Base-by-base conservation (phyloP, 768 basidiomycete species). In the Phaeolepiota aurea region DNA sequence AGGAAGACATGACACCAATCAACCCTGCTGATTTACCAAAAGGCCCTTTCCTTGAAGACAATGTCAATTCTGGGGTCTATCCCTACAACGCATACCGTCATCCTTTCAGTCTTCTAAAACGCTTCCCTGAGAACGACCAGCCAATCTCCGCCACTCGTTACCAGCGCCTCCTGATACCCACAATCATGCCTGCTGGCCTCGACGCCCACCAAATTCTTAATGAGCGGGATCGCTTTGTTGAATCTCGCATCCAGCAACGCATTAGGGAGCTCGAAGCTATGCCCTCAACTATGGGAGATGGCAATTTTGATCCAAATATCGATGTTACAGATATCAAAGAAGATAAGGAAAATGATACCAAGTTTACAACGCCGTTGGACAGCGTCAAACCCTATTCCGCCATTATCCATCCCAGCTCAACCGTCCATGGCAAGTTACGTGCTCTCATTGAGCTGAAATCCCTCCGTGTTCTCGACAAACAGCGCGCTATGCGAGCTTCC, bases 391-490 rank as follows among this genome's bases (percentile, higher is more conserved):
- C 54, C 16, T 53, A 5, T 42, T 52, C 50, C 20, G 58, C 66
- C 40, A 63, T 66, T 42, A 61, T 74, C 14, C 74, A 81, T 46
- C 78, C 84, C 3, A 71, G 72, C 25, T 61, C 75, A n/a, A 73
- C 69, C 14, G 74, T 77, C 1, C 82, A 87, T 44, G 87, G 86
- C 25, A 93, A 93, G 57, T 67, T 97, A 7, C 82, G 83, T 23
- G 91, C 90, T 0, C 63, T 92, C 41, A 96, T 98, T 45, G 96
- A 98, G 62, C 80, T 97, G 56, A 96, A 93, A 57, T 77, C 81
- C 11, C 75, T 99, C 5, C 78, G 82, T 7, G 72, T 98, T 16
- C 73, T 94, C 16, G 88, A 93, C 44, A 94, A 92, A 54, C 96
- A 99, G 52, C 79, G 87, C n/a, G 67, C 77, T 15, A 69, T 96